phyloP scores from a whole-genome alignment of 2,329 filamentous ascomycete species.

The Claviceps digitariae region DNA sequence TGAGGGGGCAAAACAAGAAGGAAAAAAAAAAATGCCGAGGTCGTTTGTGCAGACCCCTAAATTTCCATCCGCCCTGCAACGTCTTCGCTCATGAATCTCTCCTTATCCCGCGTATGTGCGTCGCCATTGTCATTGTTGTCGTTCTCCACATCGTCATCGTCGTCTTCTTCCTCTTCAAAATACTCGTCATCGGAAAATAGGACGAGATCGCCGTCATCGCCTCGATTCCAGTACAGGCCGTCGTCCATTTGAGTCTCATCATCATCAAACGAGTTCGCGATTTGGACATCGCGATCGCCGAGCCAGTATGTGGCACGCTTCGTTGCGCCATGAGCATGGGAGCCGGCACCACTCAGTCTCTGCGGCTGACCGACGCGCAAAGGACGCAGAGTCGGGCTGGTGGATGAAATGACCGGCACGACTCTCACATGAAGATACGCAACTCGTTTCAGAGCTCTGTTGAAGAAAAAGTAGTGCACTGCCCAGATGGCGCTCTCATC shows the following conservation, averaged over 20 bases:
- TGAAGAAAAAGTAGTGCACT: constrained; percentile 96
- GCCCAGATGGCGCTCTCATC: constrained; percentile 93
- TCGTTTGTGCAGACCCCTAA: constrained; percentile 17
- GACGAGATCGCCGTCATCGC: constrained; percentile 43
- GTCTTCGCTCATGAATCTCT: constrained; percentile 49
- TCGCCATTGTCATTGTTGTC: constrained; percentile 22
- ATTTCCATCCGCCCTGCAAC: constrained; percentile 51
- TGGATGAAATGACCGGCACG: constrained; percentile 60
- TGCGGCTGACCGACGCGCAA: constrained; percentile 16
- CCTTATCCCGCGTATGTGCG: constrained; percentile 22
- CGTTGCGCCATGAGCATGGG: constrained; percentile 22
- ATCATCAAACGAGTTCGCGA: constrained; percentile 29
- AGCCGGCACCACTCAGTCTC: constrained; percentile 17
- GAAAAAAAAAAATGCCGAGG: no score
- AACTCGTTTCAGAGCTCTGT: constrained; percentile 79
- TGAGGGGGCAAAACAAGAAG: no score
- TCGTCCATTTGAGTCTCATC: constrained; percentile 38
- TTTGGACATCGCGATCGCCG: constrained; percentile 47
- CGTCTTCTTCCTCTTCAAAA: constrained; percentile 24
- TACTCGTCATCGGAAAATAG: constrained; percentile 38
- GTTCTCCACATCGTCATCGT: constrained; percentile 28
- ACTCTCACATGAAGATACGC: constrained; percentile 88
- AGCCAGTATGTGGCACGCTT: constrained; percentile 88
- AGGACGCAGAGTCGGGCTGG: constrained; percentile 37
- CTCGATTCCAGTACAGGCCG: constrained; percentile 42